A percentile compares a stretch with the other conserved stretches of the same genome.
Evolutionary conservation across 306 rosid genomes (phyloP).

Genomic region (Begonia masoniana): DNA sequence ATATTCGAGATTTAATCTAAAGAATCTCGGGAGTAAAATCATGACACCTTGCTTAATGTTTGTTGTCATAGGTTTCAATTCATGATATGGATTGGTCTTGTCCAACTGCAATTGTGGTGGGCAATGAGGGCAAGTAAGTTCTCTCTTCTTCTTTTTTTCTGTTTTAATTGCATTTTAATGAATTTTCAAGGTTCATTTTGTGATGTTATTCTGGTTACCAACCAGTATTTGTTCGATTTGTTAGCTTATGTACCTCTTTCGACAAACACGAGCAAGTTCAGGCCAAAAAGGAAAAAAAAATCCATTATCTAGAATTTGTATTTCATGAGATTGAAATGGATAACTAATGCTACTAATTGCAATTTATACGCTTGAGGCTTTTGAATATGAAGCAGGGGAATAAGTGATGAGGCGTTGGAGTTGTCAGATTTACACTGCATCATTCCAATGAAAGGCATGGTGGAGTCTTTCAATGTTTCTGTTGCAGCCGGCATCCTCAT

Average conservation of each 20-base stretch:
- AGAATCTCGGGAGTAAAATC: neutral
- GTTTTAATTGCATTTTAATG: too few relatives aligned
- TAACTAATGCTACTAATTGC: too few relatives aligned
- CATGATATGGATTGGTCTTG: conserved; percentile 82
- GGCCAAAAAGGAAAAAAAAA: too few relatives aligned
- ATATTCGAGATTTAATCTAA: too few relatives aligned
- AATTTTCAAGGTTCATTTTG: too few relatives aligned
- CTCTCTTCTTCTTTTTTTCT: neutral
- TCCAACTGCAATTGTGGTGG: conserved; percentile 84
- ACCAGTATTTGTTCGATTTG: too few relatives aligned
- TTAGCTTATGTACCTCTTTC: too few relatives aligned
- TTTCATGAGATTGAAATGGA: too few relatives aligned
- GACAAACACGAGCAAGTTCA: too few relatives aligned
- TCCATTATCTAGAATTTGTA: too few relatives aligned
- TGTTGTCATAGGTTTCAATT: conserved; percentile 47
- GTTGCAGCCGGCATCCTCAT: conserved; percentile 93
- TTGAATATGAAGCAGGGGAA: conserved; percentile 43
- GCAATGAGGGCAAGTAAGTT: conserved; percentile 73
- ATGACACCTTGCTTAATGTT: conserved; percentile 8
- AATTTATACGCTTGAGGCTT: too few relatives aligned
- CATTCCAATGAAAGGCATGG: conserved; percentile 94
- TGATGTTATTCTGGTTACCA: too few relatives aligned
- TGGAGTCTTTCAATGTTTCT: conserved; percentile 87
- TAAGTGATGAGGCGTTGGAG: conserved; percentile 72
- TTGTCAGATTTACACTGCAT: conserved; percentile 79